A percentile compares a stretch with the other conserved stretches of the same genome.
Conservation (phyloP, 305 asterid genomes). For the Fraxinus dipetala region DNA sequence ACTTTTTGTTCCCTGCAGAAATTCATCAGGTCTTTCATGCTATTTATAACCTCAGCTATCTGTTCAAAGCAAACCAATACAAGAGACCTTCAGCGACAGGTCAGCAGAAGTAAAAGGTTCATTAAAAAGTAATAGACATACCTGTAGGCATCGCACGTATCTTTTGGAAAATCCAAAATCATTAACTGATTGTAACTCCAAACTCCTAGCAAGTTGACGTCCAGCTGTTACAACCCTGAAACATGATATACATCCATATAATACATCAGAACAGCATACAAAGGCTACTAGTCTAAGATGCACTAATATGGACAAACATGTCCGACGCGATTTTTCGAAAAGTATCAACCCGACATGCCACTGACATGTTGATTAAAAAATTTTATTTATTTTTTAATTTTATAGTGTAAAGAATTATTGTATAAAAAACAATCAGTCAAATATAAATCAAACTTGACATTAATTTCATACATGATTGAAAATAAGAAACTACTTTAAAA, state of each 20-base stretch:
- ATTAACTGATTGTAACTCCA: constrained; percentile 77
- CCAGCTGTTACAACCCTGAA: constrained; percentile 83
- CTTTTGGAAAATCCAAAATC: constrained; percentile 91
- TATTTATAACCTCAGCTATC: constrained; percentile 95
- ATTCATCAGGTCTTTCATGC: constrained; percentile 95
- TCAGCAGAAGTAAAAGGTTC: background rate
- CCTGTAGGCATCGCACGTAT: constrained; percentile 91
- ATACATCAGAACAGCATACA: background rate
- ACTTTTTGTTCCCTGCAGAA: constrained; percentile 65
- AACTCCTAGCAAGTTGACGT: constrained; percentile 84
- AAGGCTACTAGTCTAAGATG: background rate
- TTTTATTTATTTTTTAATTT: background rate
- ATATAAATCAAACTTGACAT: background rate
- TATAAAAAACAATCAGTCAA: background rate
- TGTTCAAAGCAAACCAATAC: constrained; percentile 31
- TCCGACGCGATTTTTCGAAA: background rate
- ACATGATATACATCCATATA: constrained; percentile 8
- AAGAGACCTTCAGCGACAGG: constrained; percentile 7
- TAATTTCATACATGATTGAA: background rate
- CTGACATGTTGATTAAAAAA: background rate
- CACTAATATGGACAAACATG: background rate
- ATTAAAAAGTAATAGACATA: constrained; percentile 21
- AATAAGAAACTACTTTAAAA: background rate
- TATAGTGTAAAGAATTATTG: background rate
- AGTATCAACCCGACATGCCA: background rate